A percentile compares a stretch with the other conserved stretches of the same genome.
phyloP scores from a whole-genome alignment of 2,329 filamentous ascomycete genomes.

The Metarhizium brunneum region DNA sequence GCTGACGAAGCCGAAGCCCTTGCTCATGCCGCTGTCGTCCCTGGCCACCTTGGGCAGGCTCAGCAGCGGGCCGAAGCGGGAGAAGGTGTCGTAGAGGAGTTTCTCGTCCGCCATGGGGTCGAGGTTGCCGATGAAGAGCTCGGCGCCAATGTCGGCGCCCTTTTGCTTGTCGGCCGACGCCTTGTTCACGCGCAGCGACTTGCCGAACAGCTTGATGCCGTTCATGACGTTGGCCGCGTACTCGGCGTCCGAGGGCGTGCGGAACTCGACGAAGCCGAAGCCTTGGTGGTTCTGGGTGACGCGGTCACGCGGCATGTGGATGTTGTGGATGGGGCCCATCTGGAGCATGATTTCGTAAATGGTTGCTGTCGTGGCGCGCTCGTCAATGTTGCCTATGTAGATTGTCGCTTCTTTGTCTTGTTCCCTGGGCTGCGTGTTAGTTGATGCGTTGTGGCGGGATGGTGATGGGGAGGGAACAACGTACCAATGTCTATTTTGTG shows the following conservation, averaged over 20 bases:
- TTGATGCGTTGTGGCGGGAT: neutral
- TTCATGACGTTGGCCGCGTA: slow-evolving; percentile 97
- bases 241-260: slow-evolving; percentile 88
- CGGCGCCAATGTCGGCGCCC: slow-evolving; percentile 84
- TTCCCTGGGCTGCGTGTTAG: slow-evolving; percentile 49
- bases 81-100: slow-evolving; percentile 88
- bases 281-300: slow-evolving; percentile 95
- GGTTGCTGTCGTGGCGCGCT: slow-evolving; percentile 81
- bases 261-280: slow-evolving; percentile 98
- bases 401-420: slow-evolving; percentile 98
- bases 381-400: slow-evolving; percentile 97
- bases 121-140: slow-evolving; percentile 93
- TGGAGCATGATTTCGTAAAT: slow-evolving; percentile 99
- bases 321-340: slow-evolving; percentile 93
- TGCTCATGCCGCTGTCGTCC: slow-evolving; percentile 79
- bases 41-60: slow-evolving; percentile 84
- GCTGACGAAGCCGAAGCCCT: slow-evolving; percentile 94
- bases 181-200: slow-evolving; percentile 95
- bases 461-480: slow-evolving; percentile 10
- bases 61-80: slow-evolving; percentile 79
- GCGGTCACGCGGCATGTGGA: slow-evolving; percentile 95
- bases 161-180: slow-evolving; percentile 86
- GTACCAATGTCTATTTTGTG: slow-evolving; percentile 66
- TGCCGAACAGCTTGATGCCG: slow-evolving; percentile 84
- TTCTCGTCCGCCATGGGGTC: slow-evolving; percentile 94